Conservation (phyloP, 148 eudicot species). For the Camellia sinensis region DNA sequence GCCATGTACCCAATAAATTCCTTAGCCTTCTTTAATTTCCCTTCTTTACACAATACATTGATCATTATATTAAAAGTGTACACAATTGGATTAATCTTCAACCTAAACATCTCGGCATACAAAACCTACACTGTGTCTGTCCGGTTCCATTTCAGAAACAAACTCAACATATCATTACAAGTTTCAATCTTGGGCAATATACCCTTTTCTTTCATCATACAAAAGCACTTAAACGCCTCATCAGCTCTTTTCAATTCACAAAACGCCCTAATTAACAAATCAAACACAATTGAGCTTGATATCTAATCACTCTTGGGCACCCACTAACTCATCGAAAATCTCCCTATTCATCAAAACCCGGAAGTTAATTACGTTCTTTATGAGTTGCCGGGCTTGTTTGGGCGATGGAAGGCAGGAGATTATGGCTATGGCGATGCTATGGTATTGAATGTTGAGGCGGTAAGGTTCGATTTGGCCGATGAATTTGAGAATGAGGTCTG, state of each 20-base stretch:
- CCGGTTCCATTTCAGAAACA: conserved; percentile 1
- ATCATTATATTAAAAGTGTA: conserved; percentile 33
- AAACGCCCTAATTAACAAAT: conserved; percentile 43
- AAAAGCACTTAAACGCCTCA: conserved; percentile 45
- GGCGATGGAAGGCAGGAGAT: conserved; percentile 35
- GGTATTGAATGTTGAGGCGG: conserved; percentile 13
- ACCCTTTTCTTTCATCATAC: conserved; percentile 45
- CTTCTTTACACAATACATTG: conserved; percentile 67
- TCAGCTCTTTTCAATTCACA: conserved; percentile 48
- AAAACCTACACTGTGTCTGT: conserved; percentile 49
- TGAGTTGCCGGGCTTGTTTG: conserved; percentile 27
- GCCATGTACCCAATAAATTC: conserved; percentile 58
- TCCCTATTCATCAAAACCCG: conserved; percentile 11
- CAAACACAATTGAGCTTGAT: conserved; percentile 36
- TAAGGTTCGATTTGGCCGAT: too few species aligned
- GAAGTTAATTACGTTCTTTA: background rate
- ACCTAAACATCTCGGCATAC: conserved; percentile 66
- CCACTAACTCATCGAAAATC: conserved; percentile 33
- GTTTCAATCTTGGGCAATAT: conserved; percentile 47
- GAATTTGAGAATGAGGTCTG: too few species aligned
- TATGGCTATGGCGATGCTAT: conserved; percentile 41
- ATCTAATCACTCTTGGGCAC: conserved; percentile 31
- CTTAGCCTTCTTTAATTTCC: conserved; percentile 57
- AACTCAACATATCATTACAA: conserved; percentile 17
- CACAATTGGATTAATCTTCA: conserved; percentile 44